phyloP scores from a whole-genome alignment of 768 basidiomycete genomes.

The Lactarius psammicola region DNA sequence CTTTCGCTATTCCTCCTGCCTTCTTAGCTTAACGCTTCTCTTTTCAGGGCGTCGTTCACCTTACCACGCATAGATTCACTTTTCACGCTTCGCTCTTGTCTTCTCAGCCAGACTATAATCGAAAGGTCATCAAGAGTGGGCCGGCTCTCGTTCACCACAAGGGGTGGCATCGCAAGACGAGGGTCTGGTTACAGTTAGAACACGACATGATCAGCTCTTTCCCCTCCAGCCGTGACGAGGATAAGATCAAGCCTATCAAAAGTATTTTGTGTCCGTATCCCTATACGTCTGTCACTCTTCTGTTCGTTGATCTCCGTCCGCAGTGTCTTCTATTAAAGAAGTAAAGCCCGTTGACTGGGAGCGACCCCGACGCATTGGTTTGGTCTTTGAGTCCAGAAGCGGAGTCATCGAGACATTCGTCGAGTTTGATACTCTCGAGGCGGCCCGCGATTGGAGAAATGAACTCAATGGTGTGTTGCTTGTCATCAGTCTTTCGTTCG shows the following conservation, averaged over 20 bases:
- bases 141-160: conserved; percentile 47
- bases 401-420: conserved; percentile 34
- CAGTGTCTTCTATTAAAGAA: conserved; percentile 51
- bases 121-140: conserved; percentile 49
- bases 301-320: not conserved
- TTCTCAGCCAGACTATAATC: conserved; percentile 37
- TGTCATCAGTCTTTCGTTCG: not conserved
- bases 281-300: not conserved
- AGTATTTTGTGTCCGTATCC: conserved; percentile 49
- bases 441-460: conserved; percentile 48
- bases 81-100: conserved; percentile 65
- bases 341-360: conserved; percentile 46
- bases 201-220: conserved; percentile 60
- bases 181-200: conserved; percentile 62
- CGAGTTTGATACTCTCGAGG: conserved; percentile 60
- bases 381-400: conserved; percentile 38
- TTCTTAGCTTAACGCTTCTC: conserved; percentile 12
- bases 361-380: conserved; percentile 43
- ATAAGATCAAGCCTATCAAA: conserved; percentile 51
- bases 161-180: conserved; percentile 45
- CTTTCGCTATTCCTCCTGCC: conserved; percentile 7
- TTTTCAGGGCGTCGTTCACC: conserved; percentile 53
- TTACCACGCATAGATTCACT: conserved; percentile 62
- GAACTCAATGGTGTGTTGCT: conserved; percentile 44
- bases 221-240: conserved; percentile 53